Evolutionary conservation across 345 rosid species (phyloP).

Genomic region (Raphanus sativus): DNA sequence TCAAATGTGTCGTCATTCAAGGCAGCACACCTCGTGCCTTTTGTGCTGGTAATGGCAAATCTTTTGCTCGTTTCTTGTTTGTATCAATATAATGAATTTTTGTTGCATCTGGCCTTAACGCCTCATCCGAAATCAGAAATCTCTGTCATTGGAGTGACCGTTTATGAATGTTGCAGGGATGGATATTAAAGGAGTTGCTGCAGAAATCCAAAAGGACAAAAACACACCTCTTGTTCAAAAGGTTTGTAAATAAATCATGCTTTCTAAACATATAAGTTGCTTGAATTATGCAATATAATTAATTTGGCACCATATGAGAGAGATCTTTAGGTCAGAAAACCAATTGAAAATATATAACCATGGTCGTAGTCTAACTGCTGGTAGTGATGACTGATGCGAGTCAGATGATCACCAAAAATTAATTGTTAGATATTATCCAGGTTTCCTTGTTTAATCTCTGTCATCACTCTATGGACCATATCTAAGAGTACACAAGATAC

Average conservation of each 20-base stretch:
- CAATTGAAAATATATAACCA: conserved; percentile 25
- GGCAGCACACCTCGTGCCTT: conserved; percentile 81
- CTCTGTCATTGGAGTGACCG: conserved; percentile 26
- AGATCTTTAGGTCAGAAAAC: background rate
- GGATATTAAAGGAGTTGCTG: conserved; percentile 90
- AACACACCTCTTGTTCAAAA: conserved; percentile 75
- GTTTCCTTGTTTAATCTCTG: conserved; percentile 46
- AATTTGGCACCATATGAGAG: background rate
- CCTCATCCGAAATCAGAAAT: background rate
- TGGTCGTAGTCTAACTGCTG: conserved; percentile 64
- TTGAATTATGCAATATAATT: background rate
- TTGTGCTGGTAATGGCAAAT: conserved; percentile 63
- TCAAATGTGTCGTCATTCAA: conserved; percentile 77
- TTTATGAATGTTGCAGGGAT: conserved; percentile 67
- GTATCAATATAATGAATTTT: background rate
- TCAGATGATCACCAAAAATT: conserved; percentile 51
- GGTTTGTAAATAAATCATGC: conserved; percentile 45
- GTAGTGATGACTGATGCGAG: conserved; percentile 72
- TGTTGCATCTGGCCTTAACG: background rate
- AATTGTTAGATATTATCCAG: conserved; percentile 75
- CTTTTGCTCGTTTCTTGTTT: conserved; percentile 8
- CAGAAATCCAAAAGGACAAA: conserved; percentile 73
- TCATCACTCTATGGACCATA: background rate
- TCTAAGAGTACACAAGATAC: background rate
- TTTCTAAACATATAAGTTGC: background rate